Evolutionary conservation across 2,329 filamentous ascomycete species (phyloP).

Genomic region (Teratosphaeria gauchensis): DNA sequence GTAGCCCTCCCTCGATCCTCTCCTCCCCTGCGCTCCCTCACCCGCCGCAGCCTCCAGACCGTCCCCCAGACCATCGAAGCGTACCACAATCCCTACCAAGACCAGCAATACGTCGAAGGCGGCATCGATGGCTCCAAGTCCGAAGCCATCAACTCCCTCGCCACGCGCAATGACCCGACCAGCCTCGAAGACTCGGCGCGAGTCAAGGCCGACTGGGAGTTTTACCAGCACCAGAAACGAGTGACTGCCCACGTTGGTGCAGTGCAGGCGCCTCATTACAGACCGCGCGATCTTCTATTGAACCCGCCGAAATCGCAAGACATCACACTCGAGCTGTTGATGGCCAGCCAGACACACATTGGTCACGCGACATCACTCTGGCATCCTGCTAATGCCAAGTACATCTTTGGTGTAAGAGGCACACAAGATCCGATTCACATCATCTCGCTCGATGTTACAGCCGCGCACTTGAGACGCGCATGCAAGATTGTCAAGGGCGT

Average conservation of each 20-base stretch:
- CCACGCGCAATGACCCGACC: not conserved
- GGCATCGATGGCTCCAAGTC: conserved; percentile 2
- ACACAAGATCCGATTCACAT: conserved; percentile 44
- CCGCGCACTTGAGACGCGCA: conserved; percentile 80
- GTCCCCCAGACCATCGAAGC: conserved; percentile 28
- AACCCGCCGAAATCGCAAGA: conserved; percentile 70
- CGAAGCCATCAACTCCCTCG: conserved; percentile 2
- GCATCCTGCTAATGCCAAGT: conserved; percentile 89
- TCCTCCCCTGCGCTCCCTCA: conserved; percentile 21
- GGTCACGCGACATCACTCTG: conserved; percentile 85
- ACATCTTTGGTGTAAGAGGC: conserved; percentile 84
- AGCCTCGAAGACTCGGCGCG: conserved; percentile 10
- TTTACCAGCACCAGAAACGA: conserved; percentile 33
- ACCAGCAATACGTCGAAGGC: conserved; percentile 4
- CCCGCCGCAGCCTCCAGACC: conserved; percentile 25
- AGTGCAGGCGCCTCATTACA: conserved; percentile 45
- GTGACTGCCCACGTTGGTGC: conserved; percentile 30
- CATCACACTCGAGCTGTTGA: conserved; percentile 80
- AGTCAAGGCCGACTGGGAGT: conserved; percentile 33
- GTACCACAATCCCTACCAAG: conserved; percentile 4
- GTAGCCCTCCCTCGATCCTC: conserved; percentile 25
- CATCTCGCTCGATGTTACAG: conserved; percentile 81
- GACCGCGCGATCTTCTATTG: conserved; percentile 54
- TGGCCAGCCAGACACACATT: conserved; percentile 79
- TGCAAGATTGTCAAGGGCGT: conserved; percentile 89